Evolutionary conservation across 2,329 filamentous ascomycete species (phyloP).

Genomic region (Claviceps purpurea): DNA sequence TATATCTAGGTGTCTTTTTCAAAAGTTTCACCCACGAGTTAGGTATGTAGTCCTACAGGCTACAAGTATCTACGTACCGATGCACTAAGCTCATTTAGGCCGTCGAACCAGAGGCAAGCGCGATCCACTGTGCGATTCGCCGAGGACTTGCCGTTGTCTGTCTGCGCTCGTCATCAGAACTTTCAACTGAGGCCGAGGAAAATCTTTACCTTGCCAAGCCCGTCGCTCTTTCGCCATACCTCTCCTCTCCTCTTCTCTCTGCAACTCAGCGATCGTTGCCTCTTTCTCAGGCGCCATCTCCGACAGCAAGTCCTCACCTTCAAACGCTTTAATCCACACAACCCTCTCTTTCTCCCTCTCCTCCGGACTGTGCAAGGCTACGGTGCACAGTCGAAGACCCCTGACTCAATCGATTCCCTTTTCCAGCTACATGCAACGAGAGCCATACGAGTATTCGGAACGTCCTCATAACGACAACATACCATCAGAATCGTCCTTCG

Average conservation of each 20-base stretch:
- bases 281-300: not conserved
- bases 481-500: slow-evolving; percentile 17
- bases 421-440: slow-evolving; percentile 52
- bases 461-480: slow-evolving; percentile 24
- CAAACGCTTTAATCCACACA: not conserved
- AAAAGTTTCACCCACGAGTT: too few relatives aligned
- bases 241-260: not conserved
- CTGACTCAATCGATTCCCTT: slow-evolving; percentile 17
- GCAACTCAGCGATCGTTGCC: not conserved
- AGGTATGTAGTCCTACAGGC: too few relatives aligned
- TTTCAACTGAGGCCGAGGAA: not conserved
- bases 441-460: slow-evolving; percentile 34
- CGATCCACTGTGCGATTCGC: too few relatives aligned
- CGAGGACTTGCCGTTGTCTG: too few relatives aligned
- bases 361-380: slow-evolving; percentile 36
- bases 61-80: too few relatives aligned
- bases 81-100: too few relatives aligned
- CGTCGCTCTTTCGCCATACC: not conserved
- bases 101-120: too few relatives aligned
- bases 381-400: slow-evolving; percentile 35
- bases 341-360: not conserved
- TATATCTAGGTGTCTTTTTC: too few relatives aligned
- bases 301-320: not conserved
- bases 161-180: too few relatives aligned
- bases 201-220: not conserved